Percentiles rank a stretch among this genome's conserved stretches.
phyloP scores from a whole-genome alignment of 345 rosid species.

The Hibiscus tridactylites region DNA sequence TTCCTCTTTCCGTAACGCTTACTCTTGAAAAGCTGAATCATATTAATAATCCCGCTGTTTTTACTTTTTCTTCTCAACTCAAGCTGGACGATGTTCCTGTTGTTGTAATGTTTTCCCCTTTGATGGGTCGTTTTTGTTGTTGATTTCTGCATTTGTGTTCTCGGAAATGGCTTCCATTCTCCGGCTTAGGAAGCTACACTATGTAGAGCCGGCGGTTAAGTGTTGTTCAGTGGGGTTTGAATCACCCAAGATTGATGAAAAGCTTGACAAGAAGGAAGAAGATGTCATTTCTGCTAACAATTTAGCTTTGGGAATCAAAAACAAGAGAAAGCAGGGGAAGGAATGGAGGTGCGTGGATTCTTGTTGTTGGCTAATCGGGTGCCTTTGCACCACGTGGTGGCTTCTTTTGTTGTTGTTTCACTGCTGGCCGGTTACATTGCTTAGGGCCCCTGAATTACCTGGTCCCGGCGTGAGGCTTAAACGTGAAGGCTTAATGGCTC shows the following conservation, averaged over 20 bases:
- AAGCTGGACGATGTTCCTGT: not conserved
- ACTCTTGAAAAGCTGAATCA: not conserved
- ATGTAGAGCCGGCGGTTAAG: slow-evolving; percentile 29
- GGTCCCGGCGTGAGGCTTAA: slow-evolving; percentile 50
- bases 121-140: slow-evolving; percentile 12
- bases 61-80: no score
- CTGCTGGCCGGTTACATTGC: slow-evolving; percentile 40
- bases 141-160: slow-evolving; percentile 1
- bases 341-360: slow-evolving; percentile 48
- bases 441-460: slow-evolving; percentile 45
- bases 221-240: slow-evolving; percentile 15
- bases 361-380: slow-evolving; percentile 62
- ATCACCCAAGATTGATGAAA: slow-evolving; percentile 10
- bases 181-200: slow-evolving; percentile 45
- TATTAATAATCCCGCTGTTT: not conserved
- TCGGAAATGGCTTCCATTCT: slow-evolving; percentile 37
- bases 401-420: slow-evolving; percentile 43
- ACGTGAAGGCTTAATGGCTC: slow-evolving; percentile 46
- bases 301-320: not conserved
- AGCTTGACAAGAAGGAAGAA: slow-evolving; percentile 18
- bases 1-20: not conserved
- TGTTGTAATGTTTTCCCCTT: not conserved
- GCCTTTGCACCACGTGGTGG: slow-evolving; percentile 58
- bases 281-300: slow-evolving; percentile 6
- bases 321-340: slow-evolving; percentile 10